These are phyloP conservation scores for Debaryomyces tyrocola DNA, from an alignment of 805 yeast species.

Conservation along the genomic window DNA sequence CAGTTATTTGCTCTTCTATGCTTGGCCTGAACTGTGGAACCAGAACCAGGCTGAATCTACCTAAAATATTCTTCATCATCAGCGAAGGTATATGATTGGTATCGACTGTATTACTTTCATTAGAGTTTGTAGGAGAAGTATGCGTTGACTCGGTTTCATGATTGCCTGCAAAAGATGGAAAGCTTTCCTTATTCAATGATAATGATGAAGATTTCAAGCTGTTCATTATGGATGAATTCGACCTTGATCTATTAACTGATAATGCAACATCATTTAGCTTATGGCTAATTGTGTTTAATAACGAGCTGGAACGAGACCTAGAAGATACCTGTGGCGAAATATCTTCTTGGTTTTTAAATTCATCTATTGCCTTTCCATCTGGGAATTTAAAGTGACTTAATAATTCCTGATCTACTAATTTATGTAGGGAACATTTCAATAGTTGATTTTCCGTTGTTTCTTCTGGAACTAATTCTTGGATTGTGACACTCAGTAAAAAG, in stretches of 20 bases:
- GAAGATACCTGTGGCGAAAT: background rate
- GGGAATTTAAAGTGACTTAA: constrained; percentile 29
- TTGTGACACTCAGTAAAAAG: constrained; percentile 36
- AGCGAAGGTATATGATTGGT: constrained; percentile 23
- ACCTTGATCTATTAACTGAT: constrained; percentile 31
- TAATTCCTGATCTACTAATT: constrained; percentile 31
- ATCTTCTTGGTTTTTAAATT: constrained; percentile 11
- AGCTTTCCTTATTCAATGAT: constrained; percentile 20
- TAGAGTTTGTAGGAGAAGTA: constrained; percentile 12
- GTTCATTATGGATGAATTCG: constrained; percentile 29
- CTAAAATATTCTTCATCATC: constrained; percentile 37
- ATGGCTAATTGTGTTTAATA: constrained; percentile 35
- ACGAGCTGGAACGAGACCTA: constrained; percentile 39
- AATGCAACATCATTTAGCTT: constrained; percentile 24
- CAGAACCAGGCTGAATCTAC: constrained; percentile 31
- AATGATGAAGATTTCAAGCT: constrained; percentile 16
- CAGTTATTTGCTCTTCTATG: constrained; percentile 9
- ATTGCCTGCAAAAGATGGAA: constrained; percentile 21
- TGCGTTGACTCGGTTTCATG: constrained; percentile 7
- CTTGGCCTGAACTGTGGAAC: constrained; percentile 20
- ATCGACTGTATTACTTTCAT: constrained; percentile 3
- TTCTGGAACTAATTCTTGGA: constrained; percentile 23
- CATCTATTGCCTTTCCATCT: constrained; percentile 18
- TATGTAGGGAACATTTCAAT: constrained; percentile 22
- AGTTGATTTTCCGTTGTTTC: constrained; percentile 13